Evolutionary conservation across 768 basidiomycete species (phyloP), one percentile per base, ranked within the genome.

Genomic region (Clitopilus hobsonii): DNA sequence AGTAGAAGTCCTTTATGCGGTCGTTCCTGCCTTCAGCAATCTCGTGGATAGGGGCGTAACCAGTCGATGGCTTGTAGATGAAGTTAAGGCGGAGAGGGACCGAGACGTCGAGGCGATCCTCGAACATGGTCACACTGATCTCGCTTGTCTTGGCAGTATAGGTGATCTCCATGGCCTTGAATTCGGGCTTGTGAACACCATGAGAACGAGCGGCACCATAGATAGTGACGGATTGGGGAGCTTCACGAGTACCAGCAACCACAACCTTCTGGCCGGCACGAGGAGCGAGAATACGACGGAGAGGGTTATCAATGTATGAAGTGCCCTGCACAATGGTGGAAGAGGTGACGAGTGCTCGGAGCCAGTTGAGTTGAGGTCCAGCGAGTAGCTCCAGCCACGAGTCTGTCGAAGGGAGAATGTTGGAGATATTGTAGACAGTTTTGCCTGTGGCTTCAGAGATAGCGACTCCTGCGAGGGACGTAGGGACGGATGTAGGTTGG

Each of bases 1-100:
- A 99, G 77, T 99, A 99, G 68, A 98, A 98, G 62, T 89, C 84
- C 74, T 97, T 98, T 75, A 98, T 95, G 58, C 90, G 84, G 53
- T 77, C 77, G 74, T 96, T 98, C 61, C 95, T 86, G 57, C 81
- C 90, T 7, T 81, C 78, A 4, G 85, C 82, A 55, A 96, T 73
- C 68, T 98, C 97, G 65, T 96, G 95, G 61, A 99, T 94, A 22
- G 97, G 94, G 1, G 90, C 88, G 58, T 80, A 97, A 38, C 92
- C 93, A 73, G 86, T 86, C 6, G 89, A 84, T 5, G 95, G 94
- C 62, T 87, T 84, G 73, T 98, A 98, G 56, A 77, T 69, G 80
- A 94, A 98, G 60, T 85, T 78, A 62, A 99, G 82, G 41, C 72
- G 65, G 24, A 99, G 85, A 20, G 95, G 91, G 25, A 98, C 83